Conservation (phyloP, 345 rosid species). For the Draba incana region DNA sequence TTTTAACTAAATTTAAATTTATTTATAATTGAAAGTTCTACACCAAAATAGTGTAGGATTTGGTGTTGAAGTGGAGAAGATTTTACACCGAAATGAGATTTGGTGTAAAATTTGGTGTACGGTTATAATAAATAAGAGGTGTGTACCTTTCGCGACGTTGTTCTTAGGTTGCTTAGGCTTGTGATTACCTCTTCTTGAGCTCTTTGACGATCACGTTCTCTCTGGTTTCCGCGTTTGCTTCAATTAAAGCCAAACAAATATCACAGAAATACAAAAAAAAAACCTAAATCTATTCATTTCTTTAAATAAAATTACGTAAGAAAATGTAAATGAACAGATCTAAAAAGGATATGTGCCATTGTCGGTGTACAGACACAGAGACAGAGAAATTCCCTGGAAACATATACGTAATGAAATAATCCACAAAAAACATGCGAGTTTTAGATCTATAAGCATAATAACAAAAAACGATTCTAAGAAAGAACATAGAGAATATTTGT, state of each 20-base stretch:
- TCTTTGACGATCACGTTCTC: slow-evolving; percentile 78
- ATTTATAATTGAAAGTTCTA: too few species aligned
- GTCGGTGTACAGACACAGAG: slow-evolving; percentile 27
- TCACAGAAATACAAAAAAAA: not conserved
- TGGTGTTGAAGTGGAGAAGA: too few species aligned
- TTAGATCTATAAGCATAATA: not conserved
- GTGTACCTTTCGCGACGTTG: slow-evolving; percentile 78
- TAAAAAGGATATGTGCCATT: slow-evolving; percentile 74
- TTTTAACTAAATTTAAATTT: too few species aligned
- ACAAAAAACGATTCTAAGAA: not conserved
- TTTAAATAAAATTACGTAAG: not conserved
- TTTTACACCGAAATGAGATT: too few species aligned
- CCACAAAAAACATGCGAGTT: slow-evolving; percentile 1
- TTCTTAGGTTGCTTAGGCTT: slow-evolving; percentile 49
- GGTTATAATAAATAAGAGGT: not conserved
- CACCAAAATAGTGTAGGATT: too few species aligned
- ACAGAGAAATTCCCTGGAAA: slow-evolving; percentile 37
- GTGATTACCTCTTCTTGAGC: slow-evolving; percentile 55
- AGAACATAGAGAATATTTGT: too few species aligned
- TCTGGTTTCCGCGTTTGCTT: slow-evolving; percentile 70
- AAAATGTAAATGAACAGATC: slow-evolving; percentile 22
- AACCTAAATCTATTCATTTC: not conserved
- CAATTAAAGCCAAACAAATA: slow-evolving; percentile 45
- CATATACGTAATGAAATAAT: not conserved
- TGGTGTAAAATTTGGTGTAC: too few species aligned